Evolutionary conservation across 345 rosid genomes (phyloP).

Genomic region (Raphanus raphanistrum): DNA sequence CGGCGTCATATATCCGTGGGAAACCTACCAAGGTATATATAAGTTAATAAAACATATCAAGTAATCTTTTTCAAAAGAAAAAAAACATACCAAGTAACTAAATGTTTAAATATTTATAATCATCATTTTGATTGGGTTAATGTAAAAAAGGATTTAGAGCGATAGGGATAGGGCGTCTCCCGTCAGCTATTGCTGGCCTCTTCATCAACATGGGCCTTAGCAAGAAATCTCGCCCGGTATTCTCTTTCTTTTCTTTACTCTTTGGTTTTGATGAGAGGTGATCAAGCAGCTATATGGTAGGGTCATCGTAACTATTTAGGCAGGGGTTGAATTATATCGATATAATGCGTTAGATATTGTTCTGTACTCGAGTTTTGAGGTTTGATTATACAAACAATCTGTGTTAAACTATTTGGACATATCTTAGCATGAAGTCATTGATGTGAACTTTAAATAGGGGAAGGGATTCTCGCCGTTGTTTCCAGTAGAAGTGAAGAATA

Average conservation of each 20-base stretch:
- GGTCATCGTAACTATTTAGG: background rate
- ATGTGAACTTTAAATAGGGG: conserved; percentile 46
- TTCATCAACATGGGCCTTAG: conserved; percentile 55
- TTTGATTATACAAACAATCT: background rate
- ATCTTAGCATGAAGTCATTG: conserved; percentile 9
- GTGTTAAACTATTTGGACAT: background rate
- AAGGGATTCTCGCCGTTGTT: conserved; percentile 55
- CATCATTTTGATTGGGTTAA: background rate
- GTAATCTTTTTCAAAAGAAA: too few species aligned
- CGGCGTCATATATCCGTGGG: conserved; percentile 39
- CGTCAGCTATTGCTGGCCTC: conserved; percentile 35
- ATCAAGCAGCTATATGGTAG: background rate
- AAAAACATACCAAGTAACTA: too few species aligned
- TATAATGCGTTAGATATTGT: background rate
- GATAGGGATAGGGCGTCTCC: conserved; percentile 43
- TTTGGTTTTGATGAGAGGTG: background rate
- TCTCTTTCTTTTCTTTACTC: background rate
- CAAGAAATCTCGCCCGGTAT: conserved; percentile 61
- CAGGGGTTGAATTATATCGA: background rate
- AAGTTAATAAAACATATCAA: background rate
- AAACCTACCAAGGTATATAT: conserved; percentile 35
- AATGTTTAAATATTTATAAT: too few species aligned
- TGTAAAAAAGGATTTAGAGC: conserved; percentile 54
- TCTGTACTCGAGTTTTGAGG: background rate
- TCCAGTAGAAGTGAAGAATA: conserved; percentile 69